These are phyloP conservation scores for Dovyalis caffra DNA, from an alignment of 345 rosid species.

Conservation along the genomic window DNA sequence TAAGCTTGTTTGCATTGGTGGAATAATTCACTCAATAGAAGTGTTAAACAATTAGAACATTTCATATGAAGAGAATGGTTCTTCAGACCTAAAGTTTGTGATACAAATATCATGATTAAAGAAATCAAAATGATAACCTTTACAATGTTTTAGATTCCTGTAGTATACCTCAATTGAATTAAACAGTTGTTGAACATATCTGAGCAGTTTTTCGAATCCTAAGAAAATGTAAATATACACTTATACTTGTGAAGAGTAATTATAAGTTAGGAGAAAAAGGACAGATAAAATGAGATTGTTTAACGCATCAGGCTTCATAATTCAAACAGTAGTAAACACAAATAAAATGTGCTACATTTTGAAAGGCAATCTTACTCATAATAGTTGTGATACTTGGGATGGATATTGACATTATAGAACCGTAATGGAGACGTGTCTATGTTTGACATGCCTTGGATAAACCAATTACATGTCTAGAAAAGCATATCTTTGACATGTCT, in stretches of 20 bases:
- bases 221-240: neutral
- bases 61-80: neutral
- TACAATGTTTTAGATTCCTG: no score
- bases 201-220: neutral
- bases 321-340: no score
- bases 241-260: neutral
- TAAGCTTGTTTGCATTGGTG: neutral
- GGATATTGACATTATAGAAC: no score
- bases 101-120: no score
- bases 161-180: neutral
- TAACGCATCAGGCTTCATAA: no score
- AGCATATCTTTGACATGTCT: neutral
- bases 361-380: no score
- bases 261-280: no score
- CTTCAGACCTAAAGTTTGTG: no score
- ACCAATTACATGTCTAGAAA: neutral
- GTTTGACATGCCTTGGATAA: neutral
- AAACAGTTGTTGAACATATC: neutral
- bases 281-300: neutral
- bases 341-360: no score
- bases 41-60: neutral
- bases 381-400: no score
- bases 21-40: neutral
- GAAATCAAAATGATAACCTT: no score
- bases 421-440: no score